Conservation (phyloP, 208 protist genomes). For the Crithidia sp. region DNA sequence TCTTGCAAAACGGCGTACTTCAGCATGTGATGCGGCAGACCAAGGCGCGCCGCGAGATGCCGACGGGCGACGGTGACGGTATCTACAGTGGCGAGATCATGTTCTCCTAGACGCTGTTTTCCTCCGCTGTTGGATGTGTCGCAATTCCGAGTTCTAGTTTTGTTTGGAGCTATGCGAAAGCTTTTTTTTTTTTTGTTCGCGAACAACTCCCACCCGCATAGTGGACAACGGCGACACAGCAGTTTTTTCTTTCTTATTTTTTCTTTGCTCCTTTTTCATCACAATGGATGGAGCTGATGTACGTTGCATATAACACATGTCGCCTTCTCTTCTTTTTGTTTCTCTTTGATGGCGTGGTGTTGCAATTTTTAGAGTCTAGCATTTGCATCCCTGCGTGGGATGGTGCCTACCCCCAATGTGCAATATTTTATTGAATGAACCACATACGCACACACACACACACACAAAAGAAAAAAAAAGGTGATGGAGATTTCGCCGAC, state of each 20-base stretch:
- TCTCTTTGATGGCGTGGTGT: not conserved
- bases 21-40: slow-evolving; percentile 86
- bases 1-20: slow-evolving; percentile 90
- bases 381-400: not conserved
- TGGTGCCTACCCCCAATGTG: not conserved
- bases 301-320: not conserved
- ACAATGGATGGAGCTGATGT: not conserved
- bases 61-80: slow-evolving; percentile 13
- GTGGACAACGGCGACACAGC: too few species aligned
- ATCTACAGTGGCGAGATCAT: slow-evolving; percentile 33
- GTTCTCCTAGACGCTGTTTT: slow-evolving; percentile 11
- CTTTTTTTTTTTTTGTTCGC: not conserved
- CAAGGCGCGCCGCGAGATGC: slow-evolving; percentile 64
- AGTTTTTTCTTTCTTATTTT: slow-evolving; percentile 28
- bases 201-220: too few species aligned
- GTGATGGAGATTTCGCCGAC: too few species aligned
- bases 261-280: slow-evolving; percentile 17
- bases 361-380: not conserved
- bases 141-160: not conserved
- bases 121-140: not conserved
- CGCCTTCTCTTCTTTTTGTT: not conserved
- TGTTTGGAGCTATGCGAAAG: slow-evolving; percentile 5
- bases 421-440: not conserved
- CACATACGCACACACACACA: too few species aligned
- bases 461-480: not conserved